Conservation (phyloP, 108 stramenopile genomes). For the Fragilaria crotonensis region DNA sequence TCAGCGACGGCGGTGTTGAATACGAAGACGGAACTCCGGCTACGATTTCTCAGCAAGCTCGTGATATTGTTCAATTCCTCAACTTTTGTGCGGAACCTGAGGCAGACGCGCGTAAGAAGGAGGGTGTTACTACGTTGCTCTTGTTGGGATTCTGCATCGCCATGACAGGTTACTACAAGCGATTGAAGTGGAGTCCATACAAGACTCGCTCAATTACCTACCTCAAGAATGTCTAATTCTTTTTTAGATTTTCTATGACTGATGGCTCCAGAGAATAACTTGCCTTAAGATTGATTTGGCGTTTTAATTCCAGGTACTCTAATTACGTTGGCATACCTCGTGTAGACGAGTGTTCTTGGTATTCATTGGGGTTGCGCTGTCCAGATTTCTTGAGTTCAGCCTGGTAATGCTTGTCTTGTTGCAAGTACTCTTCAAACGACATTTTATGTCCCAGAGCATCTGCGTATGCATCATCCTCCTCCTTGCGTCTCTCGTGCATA, state of each 20-base stretch:
- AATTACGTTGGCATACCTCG: no score
- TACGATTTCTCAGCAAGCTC: conserved; percentile 92
- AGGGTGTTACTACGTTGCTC: conserved; percentile 82
- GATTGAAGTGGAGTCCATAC: conserved; percentile 93
- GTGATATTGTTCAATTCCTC: conserved; percentile 81
- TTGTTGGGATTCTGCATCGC: conserved; percentile 76
- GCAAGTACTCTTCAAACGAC: conserved; percentile 74
- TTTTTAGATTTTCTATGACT: no score
- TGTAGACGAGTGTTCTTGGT: neutral
- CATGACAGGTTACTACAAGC: conserved; percentile 94
- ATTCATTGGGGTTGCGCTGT: neutral
- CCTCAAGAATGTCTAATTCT: conserved; percentile 60
- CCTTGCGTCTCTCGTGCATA: conserved; percentile 27
- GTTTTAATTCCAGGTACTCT: no score
- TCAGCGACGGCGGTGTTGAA: conserved; percentile 94
- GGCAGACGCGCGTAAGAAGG: conserved; percentile 94
- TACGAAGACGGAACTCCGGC: conserved; percentile 97
- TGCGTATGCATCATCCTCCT: conserved; percentile 56
- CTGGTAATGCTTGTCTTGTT: conserved; percentile 51
- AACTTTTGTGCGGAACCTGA: conserved; percentile 97
- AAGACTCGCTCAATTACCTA: conserved; percentile 97
- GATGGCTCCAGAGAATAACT: no score
- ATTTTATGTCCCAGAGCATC: conserved; percentile 54
- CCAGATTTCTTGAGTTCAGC: neutral
- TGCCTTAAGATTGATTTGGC: no score